phyloP scores from a whole-genome alignment of 2,329 filamentous ascomycete species.

The Ophidiomyces ophidiicola region DNA sequence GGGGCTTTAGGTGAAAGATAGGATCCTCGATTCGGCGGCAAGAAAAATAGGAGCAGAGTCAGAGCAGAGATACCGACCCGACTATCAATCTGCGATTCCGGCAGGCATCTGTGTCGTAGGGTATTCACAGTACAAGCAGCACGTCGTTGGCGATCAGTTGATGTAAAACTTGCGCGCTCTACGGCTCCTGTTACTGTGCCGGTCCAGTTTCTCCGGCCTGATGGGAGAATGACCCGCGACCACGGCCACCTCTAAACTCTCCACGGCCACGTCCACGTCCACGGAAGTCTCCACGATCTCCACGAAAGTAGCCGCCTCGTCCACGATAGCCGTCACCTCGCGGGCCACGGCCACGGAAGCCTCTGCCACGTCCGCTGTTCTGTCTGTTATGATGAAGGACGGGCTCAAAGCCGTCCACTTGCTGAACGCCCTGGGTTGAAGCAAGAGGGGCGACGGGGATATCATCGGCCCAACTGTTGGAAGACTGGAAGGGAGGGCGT shows the following conservation, averaged over 20 bases:
- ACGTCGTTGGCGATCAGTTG: background rate
- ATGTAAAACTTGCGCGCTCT: background rate
- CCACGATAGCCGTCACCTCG: constrained; percentile 29
- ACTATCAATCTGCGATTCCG: too few relatives aligned
- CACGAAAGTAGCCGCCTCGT: constrained; percentile 20
- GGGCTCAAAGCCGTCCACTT: constrained; percentile 26
- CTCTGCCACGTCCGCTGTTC: constrained; percentile 26
- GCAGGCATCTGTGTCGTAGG: too few relatives aligned
- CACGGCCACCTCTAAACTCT: constrained; percentile 24
- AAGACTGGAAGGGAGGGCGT: constrained; percentile 26
- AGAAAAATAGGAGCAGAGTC: too few relatives aligned
- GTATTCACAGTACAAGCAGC: too few relatives aligned
- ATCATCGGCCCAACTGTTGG: constrained; percentile 73
- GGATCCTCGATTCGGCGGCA: too few relatives aligned
- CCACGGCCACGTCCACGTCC: constrained; percentile 29
- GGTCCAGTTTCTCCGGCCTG: constrained; percentile 20
- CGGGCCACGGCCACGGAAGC: constrained; percentile 25
- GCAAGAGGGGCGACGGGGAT: constrained; percentile 43
- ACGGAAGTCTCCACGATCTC: constrained; percentile 25
- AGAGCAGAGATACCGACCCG: too few relatives aligned
- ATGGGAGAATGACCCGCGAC: constrained; percentile 24
- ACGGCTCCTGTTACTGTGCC: constrained; percentile 1
- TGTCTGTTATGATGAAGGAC: constrained; percentile 27
- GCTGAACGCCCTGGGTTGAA: constrained; percentile 9
- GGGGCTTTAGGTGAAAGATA: too few relatives aligned